Evolutionary conservation across 345 rosid genomes (phyloP).

Genomic region (Cardamine chenopodiifolia): DNA sequence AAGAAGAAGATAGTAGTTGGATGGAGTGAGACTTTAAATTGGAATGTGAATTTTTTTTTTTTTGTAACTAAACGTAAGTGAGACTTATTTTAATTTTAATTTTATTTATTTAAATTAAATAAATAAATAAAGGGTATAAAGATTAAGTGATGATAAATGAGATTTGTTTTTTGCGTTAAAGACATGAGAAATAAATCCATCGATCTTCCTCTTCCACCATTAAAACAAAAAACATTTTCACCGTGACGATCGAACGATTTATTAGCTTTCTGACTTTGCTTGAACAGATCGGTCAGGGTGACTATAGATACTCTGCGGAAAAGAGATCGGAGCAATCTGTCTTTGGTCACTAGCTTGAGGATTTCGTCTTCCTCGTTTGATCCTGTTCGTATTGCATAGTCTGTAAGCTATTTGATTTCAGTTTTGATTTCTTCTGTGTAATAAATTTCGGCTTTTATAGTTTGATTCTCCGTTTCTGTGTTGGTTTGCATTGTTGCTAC

Average conservation of each 20-base stretch:
- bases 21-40: too few species aligned
- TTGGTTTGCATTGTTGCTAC: neutral
- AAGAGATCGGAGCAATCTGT: conserved; percentile 30
- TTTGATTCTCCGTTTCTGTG: neutral
- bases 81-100: too few species aligned
- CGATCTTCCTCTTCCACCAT: neutral
- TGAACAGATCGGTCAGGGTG: conserved; percentile 37
- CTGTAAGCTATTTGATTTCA: conserved; percentile 24
- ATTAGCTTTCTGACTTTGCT: conserved; percentile 39
- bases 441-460: neutral
- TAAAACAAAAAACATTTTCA: neutral
- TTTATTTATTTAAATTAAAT: too few species aligned
- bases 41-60: too few species aligned
- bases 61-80: too few species aligned
- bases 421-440: neutral
- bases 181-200: too few species aligned
- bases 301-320: neutral
- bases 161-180: too few species aligned
- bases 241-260: conserved; percentile 37
- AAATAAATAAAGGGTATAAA: too few species aligned
- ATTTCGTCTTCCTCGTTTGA: conserved; percentile 23
- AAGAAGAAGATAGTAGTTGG: too few species aligned
- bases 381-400: conserved; percentile 22
- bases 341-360: conserved; percentile 2
- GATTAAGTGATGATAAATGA: too few species aligned